Base-by-base conservation (phyloP, 371 early-diverging fungal species). In the Rhizopus stolonifer region DNA sequence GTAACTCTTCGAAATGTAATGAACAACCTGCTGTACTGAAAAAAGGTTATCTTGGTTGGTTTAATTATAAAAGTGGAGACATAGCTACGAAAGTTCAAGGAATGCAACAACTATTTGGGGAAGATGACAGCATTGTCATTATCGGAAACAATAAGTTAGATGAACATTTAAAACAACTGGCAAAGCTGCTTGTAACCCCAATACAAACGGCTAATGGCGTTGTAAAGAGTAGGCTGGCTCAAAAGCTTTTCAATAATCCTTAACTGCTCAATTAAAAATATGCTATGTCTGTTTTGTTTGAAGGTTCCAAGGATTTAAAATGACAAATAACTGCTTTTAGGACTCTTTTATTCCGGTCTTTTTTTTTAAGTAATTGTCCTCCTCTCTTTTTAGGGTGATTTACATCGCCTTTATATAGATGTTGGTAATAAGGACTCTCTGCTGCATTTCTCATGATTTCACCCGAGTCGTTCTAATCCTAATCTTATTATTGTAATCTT, bases 101-200 rank as follows among this genome's bases (percentile, higher is more conserved):
- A 47, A 51, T 46, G 4, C 32, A 50, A 32, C 36, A 51, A 46
- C 42, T 58, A 46, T 49, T 56, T 56, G 44, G 50, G 4, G 23
- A 56, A 56, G 45, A 55, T 50, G 57, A 56, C 42, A 33, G 38
- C 14, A 56, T 56, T 25, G 9, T 6, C 45, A 56, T 49, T 18
- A 47, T 47, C 49, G 57, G n/a, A 25, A 56, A 56, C 57, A 56
- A 50, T 11, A 43, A 56, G 36, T 45, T 49, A 34, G 39, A 56
- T 38, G 49, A 44, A 36, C 46, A 56, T 10, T 44, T 56, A 2
- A 45, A 36, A 45, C 31, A 42, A 42, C 48, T 53, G 52, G 17
- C 44, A 43, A 17, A 36, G 31, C 24, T 10, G 39, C 51, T 47
- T 46, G 32, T 19, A 6, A 39, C 38, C 1, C 50, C 51, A 9